phyloP scores from a whole-genome alignment of 805 yeast species.

The Suhomyces sp. region DNA sequence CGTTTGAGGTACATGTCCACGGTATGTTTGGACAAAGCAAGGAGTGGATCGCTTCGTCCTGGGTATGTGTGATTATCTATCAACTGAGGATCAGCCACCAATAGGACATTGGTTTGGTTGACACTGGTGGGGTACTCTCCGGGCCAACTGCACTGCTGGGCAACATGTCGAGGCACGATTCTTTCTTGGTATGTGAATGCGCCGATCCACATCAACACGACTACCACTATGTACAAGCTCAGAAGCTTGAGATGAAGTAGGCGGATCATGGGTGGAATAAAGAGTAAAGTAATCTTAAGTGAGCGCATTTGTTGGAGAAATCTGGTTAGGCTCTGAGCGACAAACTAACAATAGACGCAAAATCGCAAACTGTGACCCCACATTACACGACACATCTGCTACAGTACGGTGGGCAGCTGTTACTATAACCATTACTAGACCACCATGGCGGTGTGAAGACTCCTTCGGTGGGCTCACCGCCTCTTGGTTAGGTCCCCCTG shows the following conservation, averaged over 20 bases:
- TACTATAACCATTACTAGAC: background rate
- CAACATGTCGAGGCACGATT: conserved; percentile 24
- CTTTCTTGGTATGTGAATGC: conserved; percentile 34
- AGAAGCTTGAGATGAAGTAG: conserved; percentile 22
- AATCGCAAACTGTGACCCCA: background rate
- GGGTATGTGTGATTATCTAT: conserved; percentile 46
- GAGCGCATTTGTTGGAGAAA: background rate
- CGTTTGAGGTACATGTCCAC: conserved; percentile 38
- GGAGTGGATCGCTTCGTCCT: conserved; percentile 30
- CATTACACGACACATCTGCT: too few relatives aligned
- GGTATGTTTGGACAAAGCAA: conserved; percentile 38
- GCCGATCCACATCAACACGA: conserved; percentile 26
- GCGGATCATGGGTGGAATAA: conserved; percentile 2
- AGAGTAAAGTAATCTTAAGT: background rate
- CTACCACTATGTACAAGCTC: conserved; percentile 21
- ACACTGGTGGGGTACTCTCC: background rate
- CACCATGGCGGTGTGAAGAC: too few relatives aligned
- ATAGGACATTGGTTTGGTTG: conserved; percentile 25
- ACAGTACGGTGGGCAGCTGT: background rate
- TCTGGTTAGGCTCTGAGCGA: background rate
- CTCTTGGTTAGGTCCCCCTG: background rate
- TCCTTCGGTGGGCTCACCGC: too few relatives aligned
- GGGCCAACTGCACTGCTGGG: conserved; percentile 35
- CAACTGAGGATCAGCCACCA: conserved; percentile 45
- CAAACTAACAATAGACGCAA: background rate